Evolutionary conservation across 1,284 basidiomycete genomes (phyloP), one percentile per base, ranked within the genome.

Genomic region (Apiotrichum gracile): DNA sequence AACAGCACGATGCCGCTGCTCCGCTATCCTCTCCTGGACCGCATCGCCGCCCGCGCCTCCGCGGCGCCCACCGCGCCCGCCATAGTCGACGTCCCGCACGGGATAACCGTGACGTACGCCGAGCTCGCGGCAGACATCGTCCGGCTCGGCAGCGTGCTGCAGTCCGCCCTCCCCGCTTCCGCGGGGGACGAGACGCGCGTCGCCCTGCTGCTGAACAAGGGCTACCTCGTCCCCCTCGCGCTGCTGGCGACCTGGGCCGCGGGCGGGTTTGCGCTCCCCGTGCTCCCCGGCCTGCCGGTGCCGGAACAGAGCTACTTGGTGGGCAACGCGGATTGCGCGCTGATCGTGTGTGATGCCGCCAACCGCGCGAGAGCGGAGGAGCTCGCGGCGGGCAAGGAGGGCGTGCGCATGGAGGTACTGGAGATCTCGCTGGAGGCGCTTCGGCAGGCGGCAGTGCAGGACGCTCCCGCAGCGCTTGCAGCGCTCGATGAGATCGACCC

Each of bases 271-370:
- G 64, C 62, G 35, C 60, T 73, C 1, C 68, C 68, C 0, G 53
- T 72, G 3, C 60, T 73, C 16, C 63, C 70, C 16, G 55, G 57
- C 8, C 61, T 69, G 44, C 71, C 72, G 22, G 43, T 69, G 3
- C 58, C 68, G 5, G 72, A 74, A 49, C 67, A 71, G 49, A 47
- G 46, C 12, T 73, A 74, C 49, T 64, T 69, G 44, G 60, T 69
- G 21, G 48, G 49, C 19, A 70, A 72, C 42, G 60, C 63, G 10
- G 65, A 60, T 24, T 61, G 64, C 10, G 46, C 46, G 3, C 35
- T 74, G 9, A 60, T 73, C 24, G 51, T 71, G 7, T 60, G 60
- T 37, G 63, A 68, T 41, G 47, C 43, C 4, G 55, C 63, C 29
- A 62, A 65, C 41, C 44, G 51, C 34, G 47, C 31, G 4, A 59